Percentiles rank a stretch among this genome's conserved stretches.
Conservation (phyloP, 805 yeast genomes). For the Suhomyces kilbournensis region DNA sequence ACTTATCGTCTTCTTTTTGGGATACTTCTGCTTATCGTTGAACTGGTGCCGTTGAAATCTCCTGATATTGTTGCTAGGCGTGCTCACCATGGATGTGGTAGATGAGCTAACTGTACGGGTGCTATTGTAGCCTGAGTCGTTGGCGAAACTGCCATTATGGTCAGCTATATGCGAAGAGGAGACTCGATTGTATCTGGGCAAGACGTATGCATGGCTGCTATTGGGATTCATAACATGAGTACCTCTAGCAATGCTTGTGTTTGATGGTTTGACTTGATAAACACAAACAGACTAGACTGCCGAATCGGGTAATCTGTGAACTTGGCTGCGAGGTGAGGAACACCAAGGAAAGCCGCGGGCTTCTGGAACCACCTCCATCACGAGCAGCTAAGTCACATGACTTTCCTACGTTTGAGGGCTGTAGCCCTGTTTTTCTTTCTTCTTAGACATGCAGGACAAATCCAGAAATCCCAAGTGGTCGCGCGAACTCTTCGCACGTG, state of each 20-base stretch:
- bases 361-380: neutral
- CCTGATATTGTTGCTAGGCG: slow-evolving; percentile 41
- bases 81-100: slow-evolving; percentile 37
- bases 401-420: slow-evolving; percentile 1
- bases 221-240: slow-evolving; percentile 3
- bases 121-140: slow-evolving; percentile 10
- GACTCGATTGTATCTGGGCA: slow-evolving; percentile 5
- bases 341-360: neutral
- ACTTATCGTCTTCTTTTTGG: slow-evolving; percentile 8
- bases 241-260: neutral
- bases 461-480: neutral
- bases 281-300: slow-evolving; percentile 6
- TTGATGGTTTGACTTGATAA: neutral
- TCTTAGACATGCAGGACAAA: neutral
- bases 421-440: slow-evolving; percentile 3
- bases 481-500: neutral
- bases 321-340: too few species aligned
- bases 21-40: slow-evolving; percentile 3
- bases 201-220: slow-evolving; percentile 3
- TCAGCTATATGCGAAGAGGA: slow-evolving; percentile 4
- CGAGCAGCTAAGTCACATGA: neutral
- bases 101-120: slow-evolving; percentile 37
- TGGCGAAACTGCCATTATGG: slow-evolving; percentile 3
- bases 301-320: slow-evolving; percentile 2
- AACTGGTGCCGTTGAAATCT: slow-evolving; percentile 27